These are phyloP conservation scores for Solanum hybrid DNA, from an alignment of 305 asterid species.

Conservation along the genomic window DNA sequence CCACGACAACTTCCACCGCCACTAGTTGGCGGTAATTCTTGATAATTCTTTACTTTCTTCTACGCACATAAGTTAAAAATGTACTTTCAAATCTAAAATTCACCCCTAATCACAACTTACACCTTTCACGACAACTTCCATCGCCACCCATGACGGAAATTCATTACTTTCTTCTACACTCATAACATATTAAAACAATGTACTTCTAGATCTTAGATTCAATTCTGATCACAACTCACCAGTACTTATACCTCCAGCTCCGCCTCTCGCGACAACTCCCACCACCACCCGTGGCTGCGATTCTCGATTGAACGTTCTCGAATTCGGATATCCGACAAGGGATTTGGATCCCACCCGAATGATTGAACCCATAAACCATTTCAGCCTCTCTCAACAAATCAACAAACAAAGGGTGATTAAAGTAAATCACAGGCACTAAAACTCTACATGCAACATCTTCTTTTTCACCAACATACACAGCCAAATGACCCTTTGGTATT, in stretches of 20 bases:
- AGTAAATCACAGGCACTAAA: constrained; percentile 50
- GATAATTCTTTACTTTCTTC: background rate
- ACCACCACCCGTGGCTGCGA: constrained; percentile 35
- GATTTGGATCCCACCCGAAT: constrained; percentile 64
- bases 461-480: constrained; percentile 54
- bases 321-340: constrained; percentile 59
- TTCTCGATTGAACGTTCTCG: constrained; percentile 35
- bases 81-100: background rate
- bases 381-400: constrained; percentile 47
- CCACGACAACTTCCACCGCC: background rate
- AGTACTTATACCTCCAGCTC: constrained; percentile 6
- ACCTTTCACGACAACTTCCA: background rate
- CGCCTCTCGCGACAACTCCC: constrained; percentile 2
- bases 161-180: background rate
- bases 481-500: constrained; percentile 50
- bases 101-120: background rate
- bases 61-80: background rate
- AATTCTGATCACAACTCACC: background rate
- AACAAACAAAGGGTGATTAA: constrained; percentile 56
- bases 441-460: constrained; percentile 39
- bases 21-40: background rate
- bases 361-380: constrained; percentile 48
- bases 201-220: background rate
- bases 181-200: background rate
- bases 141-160: fast-evolving